Evolutionary conservation across 2,329 filamentous ascomycete species (phyloP).

Genomic region (Paraphaeosphaeria minitans): DNA sequence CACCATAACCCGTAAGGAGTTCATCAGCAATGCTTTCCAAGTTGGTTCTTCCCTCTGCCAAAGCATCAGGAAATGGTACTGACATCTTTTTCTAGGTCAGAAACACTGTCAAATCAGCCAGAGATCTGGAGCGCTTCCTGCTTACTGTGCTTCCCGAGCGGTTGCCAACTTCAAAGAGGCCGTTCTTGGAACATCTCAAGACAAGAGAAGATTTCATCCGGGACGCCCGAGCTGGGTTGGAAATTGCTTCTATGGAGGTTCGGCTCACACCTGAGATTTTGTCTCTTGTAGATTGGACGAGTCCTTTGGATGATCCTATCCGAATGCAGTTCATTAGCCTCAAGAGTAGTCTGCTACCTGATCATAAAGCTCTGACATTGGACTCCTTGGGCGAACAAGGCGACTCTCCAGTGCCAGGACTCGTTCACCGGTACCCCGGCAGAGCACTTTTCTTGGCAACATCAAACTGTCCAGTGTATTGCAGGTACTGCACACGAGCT

Average conservation of each 20-base stretch:
- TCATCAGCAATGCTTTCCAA: slow-evolving; percentile 61
- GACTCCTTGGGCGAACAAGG: slow-evolving; percentile 65
- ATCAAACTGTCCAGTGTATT: slow-evolving; percentile 67
- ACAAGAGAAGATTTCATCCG: slow-evolving; percentile 60
- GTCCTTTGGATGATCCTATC: slow-evolving; percentile 64
- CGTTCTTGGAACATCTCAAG: slow-evolving; percentile 46
- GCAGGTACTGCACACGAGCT: slow-evolving; percentile 66
- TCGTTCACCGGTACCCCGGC: slow-evolving; percentile 69
- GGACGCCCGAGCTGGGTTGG: slow-evolving; percentile 61
- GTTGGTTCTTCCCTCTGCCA: slow-evolving; percentile 47
- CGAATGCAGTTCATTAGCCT: slow-evolving; percentile 66
- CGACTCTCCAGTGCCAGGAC: slow-evolving; percentile 61
- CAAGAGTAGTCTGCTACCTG: slow-evolving; percentile 57
- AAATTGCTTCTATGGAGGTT: slow-evolving; percentile 63
- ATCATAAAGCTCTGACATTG: slow-evolving; percentile 60
- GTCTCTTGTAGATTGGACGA: slow-evolving; percentile 63
- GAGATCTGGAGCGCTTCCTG: slow-evolving; percentile 58
- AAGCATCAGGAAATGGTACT: not conserved
- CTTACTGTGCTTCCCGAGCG: slow-evolving; percentile 55
- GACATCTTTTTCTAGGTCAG: not conserved
- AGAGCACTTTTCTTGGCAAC: slow-evolving; percentile 66
- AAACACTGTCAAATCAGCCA: slow-evolving; percentile 51
- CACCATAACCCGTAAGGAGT: slow-evolving; percentile 46
- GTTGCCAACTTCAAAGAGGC: slow-evolving; percentile 48
- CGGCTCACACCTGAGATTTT: slow-evolving; percentile 66